These are phyloP conservation scores for Lactarius deliciosus DNA, from an alignment of 768 basidiomycete genomes.

Conservation along the genomic window DNA sequence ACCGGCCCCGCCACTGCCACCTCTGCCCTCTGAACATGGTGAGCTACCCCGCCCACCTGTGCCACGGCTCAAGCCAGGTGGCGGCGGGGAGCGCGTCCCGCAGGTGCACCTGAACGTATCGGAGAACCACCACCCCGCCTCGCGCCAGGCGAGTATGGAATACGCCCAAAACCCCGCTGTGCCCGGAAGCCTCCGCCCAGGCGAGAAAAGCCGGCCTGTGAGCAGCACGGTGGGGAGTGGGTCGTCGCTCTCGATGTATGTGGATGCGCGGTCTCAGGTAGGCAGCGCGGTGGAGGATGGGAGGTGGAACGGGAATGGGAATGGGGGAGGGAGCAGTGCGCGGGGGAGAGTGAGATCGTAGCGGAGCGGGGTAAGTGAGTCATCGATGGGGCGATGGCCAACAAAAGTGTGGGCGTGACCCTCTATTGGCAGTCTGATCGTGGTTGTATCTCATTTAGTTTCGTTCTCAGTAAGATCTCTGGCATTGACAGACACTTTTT, in stretches of 20 bases:
- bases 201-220: constrained; percentile 6
- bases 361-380: constrained; percentile 1
- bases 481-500: constrained; percentile 9
- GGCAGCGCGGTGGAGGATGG: constrained; percentile 19
- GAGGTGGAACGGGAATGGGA: constrained; percentile 16
- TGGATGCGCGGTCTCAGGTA: constrained; percentile 27
- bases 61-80: constrained; percentile 14
- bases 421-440: constrained; percentile 4
- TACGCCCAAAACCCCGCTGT: constrained; percentile 9
- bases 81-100: constrained; percentile 20
- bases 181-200: constrained; percentile 1
- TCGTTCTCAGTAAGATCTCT: neutral
- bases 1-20: neutral
- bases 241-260: constrained; percentile 27
- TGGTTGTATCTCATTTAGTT: constrained; percentile 23
- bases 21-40: constrained; percentile 14
- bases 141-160: constrained; percentile 27
- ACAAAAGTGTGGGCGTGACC: neutral
- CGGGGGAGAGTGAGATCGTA: constrained; percentile 12
- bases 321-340: neutral
- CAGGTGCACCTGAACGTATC: constrained; percentile 5
- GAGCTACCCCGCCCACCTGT: constrained; percentile 12
- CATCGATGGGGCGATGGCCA: neutral
- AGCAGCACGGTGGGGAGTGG: constrained; percentile 20
- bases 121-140: constrained; percentile 5